Conservation (phyloP, 1,284 basidiomycete genomes). For the Cutaneotrichosporon cyanovorans region DNA sequence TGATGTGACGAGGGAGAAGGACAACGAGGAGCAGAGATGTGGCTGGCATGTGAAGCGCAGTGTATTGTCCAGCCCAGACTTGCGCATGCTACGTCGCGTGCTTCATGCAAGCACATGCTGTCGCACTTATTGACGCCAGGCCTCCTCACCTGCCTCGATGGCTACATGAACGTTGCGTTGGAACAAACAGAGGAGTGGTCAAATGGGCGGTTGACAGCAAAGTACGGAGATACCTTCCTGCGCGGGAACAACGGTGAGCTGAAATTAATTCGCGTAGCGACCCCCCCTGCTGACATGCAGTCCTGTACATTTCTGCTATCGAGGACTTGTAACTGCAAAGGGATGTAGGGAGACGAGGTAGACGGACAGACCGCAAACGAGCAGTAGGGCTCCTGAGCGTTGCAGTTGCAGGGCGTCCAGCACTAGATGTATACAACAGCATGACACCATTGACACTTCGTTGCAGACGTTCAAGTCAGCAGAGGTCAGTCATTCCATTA, state of each 20-base stretch:
- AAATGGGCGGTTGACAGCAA: slow-evolving; percentile 73
- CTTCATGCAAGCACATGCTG: too few relatives aligned
- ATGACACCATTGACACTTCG: background rate
- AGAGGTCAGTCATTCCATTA: too few relatives aligned
- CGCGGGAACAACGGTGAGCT: slow-evolving; percentile 89
- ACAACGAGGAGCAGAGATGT: too few relatives aligned
- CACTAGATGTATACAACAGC: background rate
- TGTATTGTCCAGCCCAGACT: too few relatives aligned
- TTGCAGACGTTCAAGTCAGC: too few relatives aligned
- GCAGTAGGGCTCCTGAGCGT: background rate
- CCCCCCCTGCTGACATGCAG: slow-evolving; percentile 24
- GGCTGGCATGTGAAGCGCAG: too few relatives aligned
- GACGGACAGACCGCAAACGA: too few relatives aligned
- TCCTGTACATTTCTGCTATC: slow-evolving; percentile 50
- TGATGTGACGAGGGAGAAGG: too few relatives aligned
- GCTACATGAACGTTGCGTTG: slow-evolving; percentile 97
- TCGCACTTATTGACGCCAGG: slow-evolving; percentile 57
- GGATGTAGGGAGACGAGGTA: too few relatives aligned
- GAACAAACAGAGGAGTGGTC: slow-evolving; percentile 96
- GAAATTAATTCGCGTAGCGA: background rate
- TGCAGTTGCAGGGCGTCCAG: background rate
- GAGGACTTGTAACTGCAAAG: slow-evolving; percentile 46
- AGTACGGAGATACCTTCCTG: slow-evolving; percentile 90
- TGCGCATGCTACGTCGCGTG: too few relatives aligned
- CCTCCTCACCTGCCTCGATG: slow-evolving; percentile 90